Conservation (phyloP, 164 flowering plant species). For the Liriodendron chinense region DNA sequence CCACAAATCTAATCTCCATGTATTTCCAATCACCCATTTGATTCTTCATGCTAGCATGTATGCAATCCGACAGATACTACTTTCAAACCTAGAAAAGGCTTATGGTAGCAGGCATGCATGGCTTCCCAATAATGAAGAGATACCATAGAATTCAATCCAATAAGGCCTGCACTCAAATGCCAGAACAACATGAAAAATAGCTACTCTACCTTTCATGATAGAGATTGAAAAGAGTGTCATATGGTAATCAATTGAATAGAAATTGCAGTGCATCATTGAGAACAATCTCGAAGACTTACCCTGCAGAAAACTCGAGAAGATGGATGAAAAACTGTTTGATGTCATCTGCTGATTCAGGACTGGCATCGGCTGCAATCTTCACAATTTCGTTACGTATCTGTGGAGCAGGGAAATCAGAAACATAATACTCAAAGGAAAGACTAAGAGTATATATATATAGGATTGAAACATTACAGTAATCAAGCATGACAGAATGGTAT, state of each 20-base stretch:
- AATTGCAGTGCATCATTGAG: neutral
- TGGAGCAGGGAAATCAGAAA: slow-evolving; percentile 4
- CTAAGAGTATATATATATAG: neutral
- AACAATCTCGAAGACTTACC: slow-evolving; percentile 39
- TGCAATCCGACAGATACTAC: too few species aligned
- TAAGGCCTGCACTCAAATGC: too few species aligned
- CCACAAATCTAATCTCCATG: too few species aligned
- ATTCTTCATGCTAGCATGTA: too few species aligned
- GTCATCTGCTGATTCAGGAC: slow-evolving; percentile 48
- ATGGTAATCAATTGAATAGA: too few species aligned
- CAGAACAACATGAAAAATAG: too few species aligned
- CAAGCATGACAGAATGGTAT: slow-evolving; percentile 81
- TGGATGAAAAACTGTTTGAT: slow-evolving; percentile 60
- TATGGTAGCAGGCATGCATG: too few species aligned
- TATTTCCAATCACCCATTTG: too few species aligned
- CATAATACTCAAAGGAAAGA: slow-evolving; percentile 2
- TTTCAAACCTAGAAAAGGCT: too few species aligned
- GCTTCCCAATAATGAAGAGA: too few species aligned
- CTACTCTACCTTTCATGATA: neutral
- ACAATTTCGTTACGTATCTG: slow-evolving; percentile 71
- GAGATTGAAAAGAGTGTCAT: too few species aligned
- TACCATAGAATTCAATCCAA: too few species aligned
- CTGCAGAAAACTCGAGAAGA: slow-evolving; percentile 73
- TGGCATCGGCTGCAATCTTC: slow-evolving; percentile 74
- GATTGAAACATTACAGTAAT: slow-evolving; percentile 51